Base-by-base conservation (phyloP, 2,329 filamentous ascomycete genomes). In the Aspergillus sp. region DNA sequence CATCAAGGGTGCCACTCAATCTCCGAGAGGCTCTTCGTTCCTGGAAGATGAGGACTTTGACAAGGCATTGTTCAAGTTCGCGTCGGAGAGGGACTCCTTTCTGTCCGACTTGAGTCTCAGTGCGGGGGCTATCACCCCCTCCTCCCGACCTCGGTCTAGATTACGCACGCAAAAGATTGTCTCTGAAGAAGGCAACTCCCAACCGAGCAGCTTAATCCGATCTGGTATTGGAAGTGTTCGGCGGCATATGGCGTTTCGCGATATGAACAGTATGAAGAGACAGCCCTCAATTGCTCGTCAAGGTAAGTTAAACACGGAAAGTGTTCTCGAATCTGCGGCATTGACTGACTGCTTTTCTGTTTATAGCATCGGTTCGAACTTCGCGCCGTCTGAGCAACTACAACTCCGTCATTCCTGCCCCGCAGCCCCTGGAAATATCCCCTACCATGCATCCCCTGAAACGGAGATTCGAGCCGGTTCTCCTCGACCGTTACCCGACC, bases 391-490 rank as follows among this genome's bases (percentile, higher is more conserved):
- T 97, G 53, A 97, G 91, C 67, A 95, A 95, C 64, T 98, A 98
- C 69, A 97, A 97, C 66, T 96, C 93, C 1, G 93, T 98, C 41
- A 97, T 98, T 42, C 93, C 93, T 10, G 83, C 83, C 2, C 93
- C 93, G 9, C 89, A 97, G 65, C 91, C 91, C 7, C 81, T 97
- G 51, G 88, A 94, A 45, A 81, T 85, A 40, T 87, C 91, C 46
- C 89, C 90, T 12, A 83, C 94, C 52, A 96, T 96, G 89, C 93
- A 98, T 66, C 93, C 93, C 26, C 75, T 98, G 47, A 91, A 93
- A 70, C 82, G 91, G 50, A 85, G 88, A 46, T 97, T 97, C 64
- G 93, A 98, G 65, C 93, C 93, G 6, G 90, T 95, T n/a, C 74
- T 98, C 19, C 80, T 98, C 28, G 93, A 98, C 66, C 81, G 90